phyloP scores from a whole-genome alignment of 345 rosid species.

The Eucalyptus tenuipes region DNA sequence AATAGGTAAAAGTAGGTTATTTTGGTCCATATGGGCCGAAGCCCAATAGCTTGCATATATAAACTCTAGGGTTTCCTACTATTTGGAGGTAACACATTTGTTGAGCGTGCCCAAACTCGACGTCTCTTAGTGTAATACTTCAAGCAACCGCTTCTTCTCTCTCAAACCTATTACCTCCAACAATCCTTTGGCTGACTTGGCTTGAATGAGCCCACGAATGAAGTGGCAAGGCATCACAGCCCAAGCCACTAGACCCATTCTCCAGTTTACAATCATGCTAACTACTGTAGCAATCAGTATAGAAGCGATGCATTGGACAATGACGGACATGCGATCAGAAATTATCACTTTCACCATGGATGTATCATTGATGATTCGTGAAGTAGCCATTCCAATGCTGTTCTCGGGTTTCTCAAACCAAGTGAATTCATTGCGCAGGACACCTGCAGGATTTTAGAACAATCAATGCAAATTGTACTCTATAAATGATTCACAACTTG shows the following conservation, averaged over 20 bases:
- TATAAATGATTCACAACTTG: not conserved
- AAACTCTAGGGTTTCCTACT: no score
- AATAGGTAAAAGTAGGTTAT: no score
- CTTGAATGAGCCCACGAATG: constrained; percentile 61
- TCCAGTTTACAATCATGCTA: constrained; percentile 41
- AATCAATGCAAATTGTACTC: not conserved
- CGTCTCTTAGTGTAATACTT: no score
- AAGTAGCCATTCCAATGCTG: constrained; percentile 31
- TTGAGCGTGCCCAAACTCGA: no score
- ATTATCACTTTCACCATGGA: constrained; percentile 50
- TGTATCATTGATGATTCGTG: constrained; percentile 36
- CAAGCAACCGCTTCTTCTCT: no score
- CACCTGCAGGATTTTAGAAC: constrained; percentile 11
- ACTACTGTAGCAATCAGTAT: constrained; percentile 51
- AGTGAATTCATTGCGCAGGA: constrained; percentile 37
- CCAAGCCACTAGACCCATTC: constrained; percentile 62
- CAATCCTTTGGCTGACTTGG: constrained; percentile 63
- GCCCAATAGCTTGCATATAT: no score
- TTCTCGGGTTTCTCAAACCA: constrained; percentile 64
- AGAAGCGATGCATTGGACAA: constrained; percentile 56
- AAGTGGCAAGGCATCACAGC: constrained; percentile 84
- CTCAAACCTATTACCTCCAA: no score
- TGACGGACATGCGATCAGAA: constrained; percentile 59
- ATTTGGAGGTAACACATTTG: no score
- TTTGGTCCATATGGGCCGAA: no score